phyloP scores from a whole-genome alignment of 768 basidiomycete species.

The Tricholoma hemisulphureum region DNA sequence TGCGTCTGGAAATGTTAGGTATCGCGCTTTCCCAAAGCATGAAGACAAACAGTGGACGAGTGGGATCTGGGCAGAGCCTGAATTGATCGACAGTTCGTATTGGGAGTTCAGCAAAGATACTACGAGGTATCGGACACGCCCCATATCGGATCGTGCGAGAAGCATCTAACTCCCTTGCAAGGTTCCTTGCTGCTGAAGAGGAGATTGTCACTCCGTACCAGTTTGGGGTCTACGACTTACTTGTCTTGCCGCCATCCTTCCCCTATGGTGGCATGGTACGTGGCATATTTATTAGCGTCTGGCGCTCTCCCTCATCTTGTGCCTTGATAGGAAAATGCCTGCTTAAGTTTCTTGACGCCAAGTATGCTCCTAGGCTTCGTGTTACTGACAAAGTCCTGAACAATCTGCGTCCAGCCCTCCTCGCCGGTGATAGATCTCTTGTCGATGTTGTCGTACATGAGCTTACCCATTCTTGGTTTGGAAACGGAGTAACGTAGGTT shows the following conservation, averaged over 20 bases:
- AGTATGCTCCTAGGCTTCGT: conserved; percentile 42
- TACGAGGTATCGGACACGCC: conserved; percentile 50
- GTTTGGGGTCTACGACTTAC: conserved; percentile 86
- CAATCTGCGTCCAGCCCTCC: conserved; percentile 48
- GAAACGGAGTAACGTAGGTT: conserved; percentile 78
- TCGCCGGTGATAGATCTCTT: conserved; percentile 82
- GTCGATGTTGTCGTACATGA: conserved; percentile 92
- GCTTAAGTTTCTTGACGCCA: conserved; percentile 84
- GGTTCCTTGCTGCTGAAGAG: conserved; percentile 78
- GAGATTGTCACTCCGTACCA: conserved; percentile 69
- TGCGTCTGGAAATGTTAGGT: conserved; percentile 79
- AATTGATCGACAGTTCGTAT: conserved; percentile 69
- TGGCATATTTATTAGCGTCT: not conserved
- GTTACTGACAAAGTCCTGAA: not conserved
- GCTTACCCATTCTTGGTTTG: conserved; percentile 85
- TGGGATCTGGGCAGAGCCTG: conserved; percentile 92
- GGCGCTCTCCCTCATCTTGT: conserved; percentile 4
- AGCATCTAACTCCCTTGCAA: conserved; percentile 24
- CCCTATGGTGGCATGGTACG: conserved; percentile 88
- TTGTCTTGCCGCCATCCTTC: conserved; percentile 89
- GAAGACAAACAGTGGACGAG: conserved; percentile 72
- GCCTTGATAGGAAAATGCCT: conserved; percentile 76
- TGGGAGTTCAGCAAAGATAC: conserved; percentile 92
- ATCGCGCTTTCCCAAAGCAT: conserved; percentile 59
- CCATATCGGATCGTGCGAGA: not conserved